Conservation (phyloP, 1,139 yeast genomes). For the Kodamaea ohmeri region DNA sequence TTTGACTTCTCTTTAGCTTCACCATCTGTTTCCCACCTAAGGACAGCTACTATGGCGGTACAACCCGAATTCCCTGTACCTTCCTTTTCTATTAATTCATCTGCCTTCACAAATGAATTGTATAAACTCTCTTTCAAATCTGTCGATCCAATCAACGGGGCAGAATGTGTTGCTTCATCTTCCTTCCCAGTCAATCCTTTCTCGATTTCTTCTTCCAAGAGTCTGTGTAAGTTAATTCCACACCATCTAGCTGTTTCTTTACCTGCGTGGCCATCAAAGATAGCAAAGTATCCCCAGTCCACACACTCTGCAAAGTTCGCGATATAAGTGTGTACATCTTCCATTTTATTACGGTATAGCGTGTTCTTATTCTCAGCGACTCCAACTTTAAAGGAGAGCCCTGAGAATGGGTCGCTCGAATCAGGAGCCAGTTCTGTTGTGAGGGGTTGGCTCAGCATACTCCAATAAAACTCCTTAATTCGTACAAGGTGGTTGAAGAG, state of each 20-base stretch:
- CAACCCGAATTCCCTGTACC: constrained; percentile 75
- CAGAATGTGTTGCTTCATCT: constrained; percentile 14
- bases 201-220: constrained; percentile 53
- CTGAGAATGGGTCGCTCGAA: constrained; percentile 38
- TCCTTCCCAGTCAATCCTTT: constrained; percentile 10
- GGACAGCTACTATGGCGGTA: constrained; percentile 92
- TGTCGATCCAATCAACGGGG: constrained; percentile 17
- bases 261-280: constrained; percentile 98
- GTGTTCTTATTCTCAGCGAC: constrained; percentile 86
- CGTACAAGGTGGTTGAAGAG: neutral
- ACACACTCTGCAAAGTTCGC: constrained; percentile 86
- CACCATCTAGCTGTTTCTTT: constrained; percentile 93
- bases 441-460: constrained; percentile 1
- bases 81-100: constrained; percentile 59
- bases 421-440: constrained; percentile 1
- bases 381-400: constrained; percentile 72
- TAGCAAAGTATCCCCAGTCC: constrained; percentile 95
- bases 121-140: constrained; percentile 52
- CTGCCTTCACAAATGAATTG: constrained; percentile 70
- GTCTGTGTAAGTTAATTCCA: constrained; percentile 77
- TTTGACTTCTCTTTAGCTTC: constrained; percentile 27
- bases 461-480: neutral
- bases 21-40: constrained; percentile 70
- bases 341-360: constrained; percentile 86
- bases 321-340: constrained; percentile 91